Percentiles rank a stretch among this genome's conserved stretches.
These are phyloP conservation scores for Yamadazyma pseudoaaseri DNA, from an alignment of 1,139 yeast species.

Conservation along the genomic window DNA sequence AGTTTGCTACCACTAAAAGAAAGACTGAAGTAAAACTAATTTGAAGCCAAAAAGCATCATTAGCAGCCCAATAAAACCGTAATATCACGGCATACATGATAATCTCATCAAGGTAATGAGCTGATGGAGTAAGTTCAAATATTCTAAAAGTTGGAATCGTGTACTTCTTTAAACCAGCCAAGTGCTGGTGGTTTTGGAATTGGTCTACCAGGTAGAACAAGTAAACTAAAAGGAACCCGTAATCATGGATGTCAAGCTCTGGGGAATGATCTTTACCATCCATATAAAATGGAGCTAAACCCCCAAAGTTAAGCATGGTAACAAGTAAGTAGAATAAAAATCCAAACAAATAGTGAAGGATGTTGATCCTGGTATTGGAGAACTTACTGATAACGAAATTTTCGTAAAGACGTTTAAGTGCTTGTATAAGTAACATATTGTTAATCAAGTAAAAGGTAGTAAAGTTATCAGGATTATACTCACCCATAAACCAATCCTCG, in stretches of 20 bases:
- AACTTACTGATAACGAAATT: constrained; percentile 51
- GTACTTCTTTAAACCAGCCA: constrained; percentile 66
- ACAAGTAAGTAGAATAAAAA: constrained; percentile 56
- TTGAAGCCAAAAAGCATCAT: constrained; percentile 12
- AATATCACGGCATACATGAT: constrained; percentile 51
- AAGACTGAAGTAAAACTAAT: constrained; percentile 23
- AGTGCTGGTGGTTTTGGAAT: constrained; percentile 53
- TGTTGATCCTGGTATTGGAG: constrained; percentile 58
- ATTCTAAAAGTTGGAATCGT: constrained; percentile 55
- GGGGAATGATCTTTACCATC: background rate
- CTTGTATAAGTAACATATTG: constrained; percentile 46
- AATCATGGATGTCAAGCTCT: constrained; percentile 15
- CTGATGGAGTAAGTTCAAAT: constrained; percentile 58
- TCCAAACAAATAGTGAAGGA: constrained; percentile 77
- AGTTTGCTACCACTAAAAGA: constrained; percentile 63
- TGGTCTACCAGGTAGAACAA: constrained; percentile 54
- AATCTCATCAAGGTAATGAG: constrained; percentile 82
- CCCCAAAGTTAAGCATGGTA: constrained; percentile 19
- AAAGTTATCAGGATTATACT: constrained; percentile 12
- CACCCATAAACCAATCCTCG: constrained; percentile 7
- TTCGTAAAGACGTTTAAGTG: constrained; percentile 64
- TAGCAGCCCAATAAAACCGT: constrained; percentile 18
- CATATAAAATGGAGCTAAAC: constrained; percentile 16
- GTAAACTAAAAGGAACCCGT: constrained; percentile 28
- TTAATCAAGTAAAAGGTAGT: constrained; percentile 16